Evolutionary conservation across 2,329 filamentous ascomycete species (phyloP).

Genomic region (Sporothrix euskadiensis): DNA sequence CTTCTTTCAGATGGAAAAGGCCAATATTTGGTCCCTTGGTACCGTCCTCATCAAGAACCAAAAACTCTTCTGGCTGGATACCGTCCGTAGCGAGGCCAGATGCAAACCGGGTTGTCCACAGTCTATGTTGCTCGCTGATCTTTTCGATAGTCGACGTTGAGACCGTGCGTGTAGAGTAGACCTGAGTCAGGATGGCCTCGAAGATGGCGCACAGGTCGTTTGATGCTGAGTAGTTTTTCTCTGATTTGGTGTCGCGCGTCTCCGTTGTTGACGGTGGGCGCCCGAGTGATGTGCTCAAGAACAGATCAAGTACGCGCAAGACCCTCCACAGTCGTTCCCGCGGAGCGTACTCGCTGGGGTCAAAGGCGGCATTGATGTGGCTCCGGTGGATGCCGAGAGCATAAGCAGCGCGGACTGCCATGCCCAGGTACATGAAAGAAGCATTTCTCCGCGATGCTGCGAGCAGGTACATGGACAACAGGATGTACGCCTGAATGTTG

Average conservation of each 20-base stretch:
- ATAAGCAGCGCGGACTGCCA: constrained; percentile 58
- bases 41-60: constrained; percentile 30
- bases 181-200: constrained; percentile 41
- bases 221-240: constrained; percentile 35
- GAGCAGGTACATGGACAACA: constrained; percentile 62
- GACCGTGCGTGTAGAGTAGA: constrained; percentile 40
- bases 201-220: constrained; percentile 43
- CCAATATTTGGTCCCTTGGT: constrained; percentile 36
- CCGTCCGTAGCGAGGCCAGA: constrained; percentile 32
- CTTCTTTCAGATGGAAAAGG: constrained; percentile 41
- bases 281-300: constrained; percentile 41
- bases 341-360: constrained; percentile 33
- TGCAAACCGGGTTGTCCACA: constrained; percentile 35
- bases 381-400: constrained; percentile 55
- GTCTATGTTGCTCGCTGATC: constrained; percentile 37
- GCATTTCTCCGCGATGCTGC: constrained; percentile 60
- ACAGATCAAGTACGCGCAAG: constrained; percentile 40
- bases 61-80: constrained; percentile 28
- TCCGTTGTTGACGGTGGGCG: constrained; percentile 41
- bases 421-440: constrained; percentile 64
- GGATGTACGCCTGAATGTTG: constrained; percentile 53
- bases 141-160: constrained; percentile 35
- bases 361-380: constrained; percentile 38
- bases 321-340: constrained; percentile 42
- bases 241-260: constrained; percentile 32